Evolutionary conservation across 73 alveolate species (phyloP), one percentile per base, ranked within the genome.

Genomic region (Uronychia binucleata): DNA sequence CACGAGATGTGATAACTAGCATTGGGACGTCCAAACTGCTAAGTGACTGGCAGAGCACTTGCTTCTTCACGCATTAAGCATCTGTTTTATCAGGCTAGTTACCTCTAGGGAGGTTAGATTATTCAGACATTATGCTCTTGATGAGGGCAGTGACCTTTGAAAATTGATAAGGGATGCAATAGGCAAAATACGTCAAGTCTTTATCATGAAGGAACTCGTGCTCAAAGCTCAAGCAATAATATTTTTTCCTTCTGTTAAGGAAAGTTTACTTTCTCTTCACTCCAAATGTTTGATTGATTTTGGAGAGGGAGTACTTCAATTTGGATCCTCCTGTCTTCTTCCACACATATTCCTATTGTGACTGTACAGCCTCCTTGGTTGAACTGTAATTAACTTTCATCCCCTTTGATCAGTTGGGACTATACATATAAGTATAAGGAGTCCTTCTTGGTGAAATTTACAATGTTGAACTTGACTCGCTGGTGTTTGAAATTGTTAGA

Each of bases 1-100:
- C 88, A 57, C 88, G 28, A 0, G 88, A 33, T 13, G 92, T 85
- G 19, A 85, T 33, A 14, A 79, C 78, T 1, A 85, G 34, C 30
- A 85, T 26, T 0, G 92, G 92, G 29, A 85, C 57, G 0, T 85
- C 92, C 26, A 85, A 30, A 1, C 92, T 84, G 11, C 87, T 77
- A 30, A 85, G 34, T 1, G 86, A 77, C 60, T 76, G 67, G 30
- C 88, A 85, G 58, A 85, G 84, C 26, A 30, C 25, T 0, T 75
- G 11, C 58, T 83, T 81, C 13, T 83, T 59, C 78, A 60, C 35
- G 30, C 8, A 74, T 31, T 67, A 75, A 19, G 88, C 86, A 30
- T 82, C 79, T 33, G 76, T 33, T 28, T 31, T 74, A 14, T 29
- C 74, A 32, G 58, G 78, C 30, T 83, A 30, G 1, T 8, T 26